Base-by-base conservation (phyloP, 805 yeast species). In the Ascoidea asiatica region DNA sequence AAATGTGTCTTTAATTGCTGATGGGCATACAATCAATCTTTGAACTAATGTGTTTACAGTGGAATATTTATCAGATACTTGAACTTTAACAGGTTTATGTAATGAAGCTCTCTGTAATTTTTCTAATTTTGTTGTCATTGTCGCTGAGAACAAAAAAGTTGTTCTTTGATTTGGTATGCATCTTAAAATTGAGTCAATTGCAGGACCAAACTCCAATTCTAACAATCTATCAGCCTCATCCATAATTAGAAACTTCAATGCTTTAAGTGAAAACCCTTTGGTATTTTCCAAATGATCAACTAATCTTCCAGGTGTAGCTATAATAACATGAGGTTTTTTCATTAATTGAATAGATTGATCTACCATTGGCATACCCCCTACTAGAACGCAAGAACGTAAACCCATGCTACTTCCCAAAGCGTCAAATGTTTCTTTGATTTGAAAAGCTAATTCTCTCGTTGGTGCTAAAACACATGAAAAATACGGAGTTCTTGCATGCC, bases 341-440 rank as follows among this genome's bases (percentile, higher is more conserved):
- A 86, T 83, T 54, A 90, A 70, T 51, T 92, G 96, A 49, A 95
- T 73, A 0, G 97, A 92, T 63, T 90, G 98, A 53, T 88, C 95
- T 92, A 92, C 87, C 84, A 85, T 83, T 59, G 87, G 95, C 90
- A 92, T 89, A 49, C 98, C 98, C 53, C 98, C 98, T 36, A 92
- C 96, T 50, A 90, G 75, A 46, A 95, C 88, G 3, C 79, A 79
- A 19, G 90, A 72, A 55, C 95, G 72, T n/a, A 90, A 73, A 1
- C 97, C 98, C 95, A 92, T 92, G 6, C 77, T 65, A 1, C 85
- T 65, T 0, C 98, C 98, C 42, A 92, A 63, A 0, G 97, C 96
- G 56, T 89, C 95, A 59, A 92, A 92, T 6, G 96, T 90, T 56
- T 88, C 95, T 51, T 89, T 81, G 53, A 92, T 92, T 58, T 83